These are phyloP conservation scores for Boletus rufocinnamomeus DNA, from an alignment of 768 basidiomycete species.

Conservation along the genomic window DNA sequence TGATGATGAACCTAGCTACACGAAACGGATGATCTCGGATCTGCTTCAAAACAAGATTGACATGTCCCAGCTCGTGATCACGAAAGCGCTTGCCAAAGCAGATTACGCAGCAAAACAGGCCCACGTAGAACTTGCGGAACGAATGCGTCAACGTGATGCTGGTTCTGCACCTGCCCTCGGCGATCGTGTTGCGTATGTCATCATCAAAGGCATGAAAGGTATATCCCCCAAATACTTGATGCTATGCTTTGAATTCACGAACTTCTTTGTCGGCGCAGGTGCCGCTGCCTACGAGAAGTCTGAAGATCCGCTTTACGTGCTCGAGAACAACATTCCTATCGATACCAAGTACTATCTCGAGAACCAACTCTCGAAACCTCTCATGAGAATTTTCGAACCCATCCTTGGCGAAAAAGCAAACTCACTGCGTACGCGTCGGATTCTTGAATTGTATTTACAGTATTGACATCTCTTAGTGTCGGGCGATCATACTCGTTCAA, in stretches of 20 bases:
- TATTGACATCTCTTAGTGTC: conserved; percentile 58
- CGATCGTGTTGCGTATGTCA: conserved; percentile 98
- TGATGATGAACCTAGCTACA: conserved; percentile 61
- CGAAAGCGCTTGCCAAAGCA: conserved; percentile 91
- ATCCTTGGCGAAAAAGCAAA: conserved; percentile 91
- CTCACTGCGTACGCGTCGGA: conserved; percentile 63
- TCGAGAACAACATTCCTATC: conserved; percentile 97
- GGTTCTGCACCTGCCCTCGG: conserved; percentile 97
- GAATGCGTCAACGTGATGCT: conserved; percentile 96
- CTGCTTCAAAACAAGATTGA: conserved; percentile 95
- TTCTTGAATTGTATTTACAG: neutral
- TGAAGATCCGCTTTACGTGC: conserved; percentile 94
- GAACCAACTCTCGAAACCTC: conserved; percentile 94
- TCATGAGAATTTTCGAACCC: conserved; percentile 98
- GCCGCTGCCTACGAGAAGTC: conserved; percentile 99
- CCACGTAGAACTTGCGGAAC: conserved; percentile 91
- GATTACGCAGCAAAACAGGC: conserved; percentile 97
- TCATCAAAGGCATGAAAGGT: conserved; percentile 96
- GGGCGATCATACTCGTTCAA: conserved; percentile 94
- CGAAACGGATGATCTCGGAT: conserved; percentile 91
- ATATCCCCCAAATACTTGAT: conserved; percentile 1
- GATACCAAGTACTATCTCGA: conserved; percentile 98
- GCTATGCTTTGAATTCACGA: neutral
- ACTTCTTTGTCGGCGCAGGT: conserved; percentile 44
- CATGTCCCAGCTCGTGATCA: conserved; percentile 99